These are phyloP conservation scores for Alternaria postmessia DNA, from an alignment of 2,329 filamentous ascomycete genomes.

Conservation along the genomic window DNA sequence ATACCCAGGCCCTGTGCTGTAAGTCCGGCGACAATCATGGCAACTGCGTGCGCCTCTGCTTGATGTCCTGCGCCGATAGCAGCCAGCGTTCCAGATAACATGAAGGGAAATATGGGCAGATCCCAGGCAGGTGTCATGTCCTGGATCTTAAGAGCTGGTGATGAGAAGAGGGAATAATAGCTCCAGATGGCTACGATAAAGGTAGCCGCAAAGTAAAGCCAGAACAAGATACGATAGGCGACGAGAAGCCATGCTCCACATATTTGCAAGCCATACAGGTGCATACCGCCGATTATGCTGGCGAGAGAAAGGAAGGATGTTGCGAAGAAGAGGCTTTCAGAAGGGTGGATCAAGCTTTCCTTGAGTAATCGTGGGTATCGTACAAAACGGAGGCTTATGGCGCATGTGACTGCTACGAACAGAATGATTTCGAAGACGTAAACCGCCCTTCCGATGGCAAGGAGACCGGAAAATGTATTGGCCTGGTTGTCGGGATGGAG, in stretches of 20 bases:
- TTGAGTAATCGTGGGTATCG: neutral
- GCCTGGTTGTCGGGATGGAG: slow-evolving; percentile 2
- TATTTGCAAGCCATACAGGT: neutral
- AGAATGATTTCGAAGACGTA: neutral
- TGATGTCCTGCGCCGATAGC: neutral
- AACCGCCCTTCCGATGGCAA: neutral
- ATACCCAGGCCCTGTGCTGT: slow-evolving; percentile 4
- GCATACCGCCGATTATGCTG: neutral
- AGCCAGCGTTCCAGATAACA: neutral
- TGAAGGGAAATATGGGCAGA: slow-evolving; percentile 4
- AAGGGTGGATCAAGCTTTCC: slow-evolving; percentile 3
- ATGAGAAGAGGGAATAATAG: slow-evolving; percentile 1
- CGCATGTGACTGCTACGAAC: neutral
- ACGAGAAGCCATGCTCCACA: neutral
- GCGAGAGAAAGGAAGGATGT: neutral
- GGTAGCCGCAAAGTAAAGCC: neutral
- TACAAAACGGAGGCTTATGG: slow-evolving; percentile 1
- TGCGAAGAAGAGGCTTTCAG: slow-evolving; percentile 8
- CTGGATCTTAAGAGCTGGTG: slow-evolving; percentile 45
- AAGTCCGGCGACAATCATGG: slow-evolving; percentile 4
- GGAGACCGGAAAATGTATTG: neutral
- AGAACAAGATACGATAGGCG: slow-evolving; percentile 1
- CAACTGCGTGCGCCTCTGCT: neutral
- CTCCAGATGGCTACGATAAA: slow-evolving; percentile 1
- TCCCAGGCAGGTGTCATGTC: slow-evolving; percentile 8